Percentiles rank a stretch among this genome's conserved stretches.
These are phyloP conservation scores for Sphagnum magellanicum DNA, from an alignment of 228 moss, liverwort and hornwort species.

Conservation along the genomic window DNA sequence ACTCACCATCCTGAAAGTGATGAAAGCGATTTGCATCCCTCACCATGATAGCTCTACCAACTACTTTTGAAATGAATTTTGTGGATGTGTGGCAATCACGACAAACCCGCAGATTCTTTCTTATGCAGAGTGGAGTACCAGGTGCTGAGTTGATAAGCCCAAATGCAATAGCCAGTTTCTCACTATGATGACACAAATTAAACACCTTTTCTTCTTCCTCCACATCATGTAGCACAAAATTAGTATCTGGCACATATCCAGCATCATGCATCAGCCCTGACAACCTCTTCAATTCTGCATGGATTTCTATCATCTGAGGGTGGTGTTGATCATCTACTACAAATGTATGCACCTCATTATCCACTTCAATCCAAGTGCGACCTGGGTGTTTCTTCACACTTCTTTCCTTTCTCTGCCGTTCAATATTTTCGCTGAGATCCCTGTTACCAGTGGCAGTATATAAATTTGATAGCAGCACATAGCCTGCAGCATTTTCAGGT, in stretches of 20 bases:
- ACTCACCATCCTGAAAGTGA: constrained; percentile 1
- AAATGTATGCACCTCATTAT: constrained; percentile 4
- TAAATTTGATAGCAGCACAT: constrained; percentile 9
- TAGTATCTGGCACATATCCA: constrained; percentile 6
- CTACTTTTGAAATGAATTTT: constrained; percentile 9
- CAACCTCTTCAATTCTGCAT: neutral
- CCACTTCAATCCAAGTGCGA: constrained; percentile 8
- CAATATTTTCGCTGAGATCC: constrained; percentile 3
- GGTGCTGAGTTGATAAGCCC: constrained; percentile 6
- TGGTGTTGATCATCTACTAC: constrained; percentile 6
- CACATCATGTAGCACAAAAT: constrained; percentile 5
- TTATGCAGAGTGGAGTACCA: constrained; percentile 4
- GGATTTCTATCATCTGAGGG: constrained; percentile 2
- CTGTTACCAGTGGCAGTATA: constrained; percentile 5
- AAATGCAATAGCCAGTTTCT: constrained; percentile 8
- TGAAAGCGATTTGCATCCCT: constrained; percentile 7
- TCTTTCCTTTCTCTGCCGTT: constrained; percentile 3
- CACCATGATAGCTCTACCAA: constrained; percentile 1
- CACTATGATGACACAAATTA: constrained; percentile 4
- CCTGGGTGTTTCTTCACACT: constrained; percentile 7
- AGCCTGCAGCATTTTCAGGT: constrained; percentile 4
- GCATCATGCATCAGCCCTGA: neutral
- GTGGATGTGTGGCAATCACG: constrained; percentile 9
- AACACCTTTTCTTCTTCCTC: neutral
- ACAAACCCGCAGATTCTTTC: constrained; percentile 7